Base-by-base conservation (phyloP, 2,329 filamentous ascomycete species). In the Microcyclospora tardicrescens region DNA sequence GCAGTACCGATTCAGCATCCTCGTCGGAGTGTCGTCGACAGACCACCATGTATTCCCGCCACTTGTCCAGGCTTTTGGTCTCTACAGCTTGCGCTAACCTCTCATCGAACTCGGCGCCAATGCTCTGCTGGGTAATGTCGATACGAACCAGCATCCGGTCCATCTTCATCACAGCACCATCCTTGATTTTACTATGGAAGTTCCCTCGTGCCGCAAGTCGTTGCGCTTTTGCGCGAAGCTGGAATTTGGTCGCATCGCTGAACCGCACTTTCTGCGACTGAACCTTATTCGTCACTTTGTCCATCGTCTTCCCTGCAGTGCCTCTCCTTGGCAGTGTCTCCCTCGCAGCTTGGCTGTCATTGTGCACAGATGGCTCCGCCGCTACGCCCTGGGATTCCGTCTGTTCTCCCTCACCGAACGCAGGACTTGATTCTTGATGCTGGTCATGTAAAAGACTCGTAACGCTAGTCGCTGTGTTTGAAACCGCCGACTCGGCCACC, bases 81-180 rank as follows among this genome's bases (percentile, higher is more conserved):
- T 76, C 71, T 34, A 75, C 68, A 44, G 70, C 68, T 42, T 74
- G 62, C 43, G 72, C 77, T 34, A 70, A 68, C 46, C 78, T 79
- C 53, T 81, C 77, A 38, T 75, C 71, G 46, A 74, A 81, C 41
- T 79, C 73, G 6, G 71, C 66, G 1, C 73, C 69, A 3, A 69
- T 41, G n/a, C 60, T 62, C 45, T 69, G 66, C 31, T 64, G 50
- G 31, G 65, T 64, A 39, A 59, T 51, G 48, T 79, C 77, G 16
- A 79, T 67, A 15, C 74, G 67, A 14, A 81, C 71, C 15, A 81
- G 67, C 77, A 81, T 81, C 42, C 71, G 74, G 52, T 80, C 76
- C 58, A 77, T 76, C 56, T 79, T 79, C 41, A 81, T 62, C 37
- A 81, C 73, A 43, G 78, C 69, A 5, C 77, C 77, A 47, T 76